These are phyloP conservation scores for Candida silvicultrix DNA, from an alignment of 805 yeast species.

Conservation along the genomic window DNA sequence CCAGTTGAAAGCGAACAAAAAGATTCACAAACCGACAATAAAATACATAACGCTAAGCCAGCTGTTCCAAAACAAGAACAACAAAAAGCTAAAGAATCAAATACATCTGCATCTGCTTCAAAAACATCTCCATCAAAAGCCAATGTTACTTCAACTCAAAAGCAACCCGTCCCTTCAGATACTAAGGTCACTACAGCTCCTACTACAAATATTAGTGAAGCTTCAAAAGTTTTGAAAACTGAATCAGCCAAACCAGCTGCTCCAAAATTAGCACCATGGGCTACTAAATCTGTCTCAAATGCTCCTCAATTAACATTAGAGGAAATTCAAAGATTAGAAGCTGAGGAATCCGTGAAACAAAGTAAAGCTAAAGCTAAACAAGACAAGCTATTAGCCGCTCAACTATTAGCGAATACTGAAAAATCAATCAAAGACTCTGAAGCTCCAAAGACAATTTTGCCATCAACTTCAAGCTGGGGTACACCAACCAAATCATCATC, in stretches of 20 bases:
- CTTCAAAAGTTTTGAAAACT: background rate
- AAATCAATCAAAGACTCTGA: slow-evolving; percentile 11
- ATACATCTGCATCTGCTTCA: background rate
- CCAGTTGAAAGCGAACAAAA: background rate
- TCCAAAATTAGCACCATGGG: slow-evolving; percentile 48
- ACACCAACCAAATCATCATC: slow-evolving; percentile 14
- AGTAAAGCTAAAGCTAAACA: slow-evolving; percentile 27
- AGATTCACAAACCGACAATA: background rate
- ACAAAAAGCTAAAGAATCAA: background rate
- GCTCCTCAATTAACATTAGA: slow-evolving; percentile 40
- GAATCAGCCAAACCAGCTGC: slow-evolving; percentile 2
- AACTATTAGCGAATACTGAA: slow-evolving; percentile 13
- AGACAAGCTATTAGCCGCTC: slow-evolving; percentile 14
- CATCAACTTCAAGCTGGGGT: slow-evolving; percentile 35
- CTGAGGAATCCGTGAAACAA: slow-evolving; percentile 39
- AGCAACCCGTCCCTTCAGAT: background rate
- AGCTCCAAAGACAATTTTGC: slow-evolving; percentile 19
- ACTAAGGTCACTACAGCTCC: background rate
- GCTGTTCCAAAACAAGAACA: background rate
- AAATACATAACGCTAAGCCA: background rate
- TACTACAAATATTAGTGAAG: slow-evolving; percentile 4
- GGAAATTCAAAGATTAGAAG: slow-evolving; percentile 43
- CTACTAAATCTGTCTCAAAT: slow-evolving; percentile 23
- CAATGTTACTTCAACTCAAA: no score
- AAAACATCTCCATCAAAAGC: background rate